These are phyloP conservation scores for Plectranthus barbatus DNA, from an alignment of 257 asterid genomes.

Conservation along the genomic window DNA sequence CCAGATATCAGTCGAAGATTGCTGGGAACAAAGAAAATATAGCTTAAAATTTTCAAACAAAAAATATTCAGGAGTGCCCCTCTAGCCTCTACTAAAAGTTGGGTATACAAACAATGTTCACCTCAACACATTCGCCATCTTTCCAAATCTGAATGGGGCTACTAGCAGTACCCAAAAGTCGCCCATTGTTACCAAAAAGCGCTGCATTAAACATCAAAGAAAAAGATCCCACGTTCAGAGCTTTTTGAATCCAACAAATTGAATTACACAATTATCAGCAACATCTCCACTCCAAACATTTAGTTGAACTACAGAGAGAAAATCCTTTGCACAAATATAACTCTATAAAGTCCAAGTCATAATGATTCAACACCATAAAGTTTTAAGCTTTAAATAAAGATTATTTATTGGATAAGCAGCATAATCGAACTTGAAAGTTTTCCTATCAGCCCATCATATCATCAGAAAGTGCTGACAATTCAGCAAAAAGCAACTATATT, in stretches of 20 bases:
- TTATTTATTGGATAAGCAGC: neutral
- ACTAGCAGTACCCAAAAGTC: constrained; percentile 66
- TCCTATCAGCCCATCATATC: neutral
- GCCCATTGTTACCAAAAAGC: constrained; percentile 60
- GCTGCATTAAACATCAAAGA: constrained; percentile 40
- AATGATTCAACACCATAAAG: neutral
- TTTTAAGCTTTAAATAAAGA: constrained; percentile 1
- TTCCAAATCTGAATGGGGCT: constrained; percentile 98
- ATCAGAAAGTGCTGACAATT: neutral
- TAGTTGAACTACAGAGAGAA: neutral
- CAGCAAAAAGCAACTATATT: neutral
- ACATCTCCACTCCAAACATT: neutral
- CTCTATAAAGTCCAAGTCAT: neutral
- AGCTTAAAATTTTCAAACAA: neutral
- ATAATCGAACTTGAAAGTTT: neutral
- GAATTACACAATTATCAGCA: constrained; percentile 1
- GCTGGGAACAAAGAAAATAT: constrained; percentile 35
- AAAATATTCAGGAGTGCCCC: too few relatives aligned
- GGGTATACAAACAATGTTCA: constrained; percentile 11
- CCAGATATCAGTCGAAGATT: constrained; percentile 99
- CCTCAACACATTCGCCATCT: constrained; percentile 93
- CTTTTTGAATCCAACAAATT: neutral
- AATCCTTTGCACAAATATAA: neutral
- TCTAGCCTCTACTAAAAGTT: neutral
- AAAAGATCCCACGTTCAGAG: constrained; percentile 4